A percentile compares a stretch with the other conserved stretches of the same genome.
Conservation (phyloP, 2,329 filamentous ascomycete species). For the Thelonectria olida region DNA sequence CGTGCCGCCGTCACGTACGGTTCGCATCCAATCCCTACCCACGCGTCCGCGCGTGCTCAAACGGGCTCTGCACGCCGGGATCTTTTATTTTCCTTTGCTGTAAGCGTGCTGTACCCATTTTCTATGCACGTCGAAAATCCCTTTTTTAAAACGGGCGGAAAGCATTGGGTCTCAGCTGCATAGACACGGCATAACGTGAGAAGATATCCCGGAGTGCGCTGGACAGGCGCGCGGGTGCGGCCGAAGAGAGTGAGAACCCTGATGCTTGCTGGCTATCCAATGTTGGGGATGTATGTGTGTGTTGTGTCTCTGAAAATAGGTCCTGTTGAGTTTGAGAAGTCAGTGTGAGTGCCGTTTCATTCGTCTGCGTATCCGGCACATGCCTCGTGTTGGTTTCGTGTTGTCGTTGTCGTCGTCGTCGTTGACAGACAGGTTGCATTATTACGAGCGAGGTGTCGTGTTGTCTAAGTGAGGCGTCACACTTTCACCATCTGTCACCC, state of each 20-base stretch:
- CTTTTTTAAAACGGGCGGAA: constrained; percentile 12
- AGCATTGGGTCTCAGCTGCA: constrained; percentile 10
- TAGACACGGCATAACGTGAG: constrained; percentile 5
- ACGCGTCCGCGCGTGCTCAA: constrained; percentile 10
- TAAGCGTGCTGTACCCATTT: too few relatives aligned
- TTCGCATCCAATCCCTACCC: constrained; percentile 15
- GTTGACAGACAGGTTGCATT: too few relatives aligned
- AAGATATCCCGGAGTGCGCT: constrained; percentile 5
- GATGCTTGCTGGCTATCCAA: background rate
- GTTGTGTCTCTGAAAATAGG: background rate
- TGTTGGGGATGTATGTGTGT: background rate
- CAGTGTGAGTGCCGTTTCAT: background rate
- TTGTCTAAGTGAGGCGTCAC: background rate
- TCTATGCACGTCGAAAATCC: constrained; percentile 6
- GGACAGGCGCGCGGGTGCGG: background rate
- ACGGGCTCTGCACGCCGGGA: constrained; percentile 11
- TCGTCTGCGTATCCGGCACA: background rate
- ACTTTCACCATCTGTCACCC: background rate
- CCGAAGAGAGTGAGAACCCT: background rate
- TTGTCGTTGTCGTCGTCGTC: background rate
- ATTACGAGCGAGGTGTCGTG: background rate
- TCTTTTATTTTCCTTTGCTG: background rate
- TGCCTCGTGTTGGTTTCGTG: background rate
- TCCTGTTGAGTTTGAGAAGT: background rate
- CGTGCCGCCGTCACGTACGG: constrained; percentile 20